phyloP scores from a whole-genome alignment of 176 grass and related monocot species.

The sorghum (Sorghum bicolor) region DNA sequence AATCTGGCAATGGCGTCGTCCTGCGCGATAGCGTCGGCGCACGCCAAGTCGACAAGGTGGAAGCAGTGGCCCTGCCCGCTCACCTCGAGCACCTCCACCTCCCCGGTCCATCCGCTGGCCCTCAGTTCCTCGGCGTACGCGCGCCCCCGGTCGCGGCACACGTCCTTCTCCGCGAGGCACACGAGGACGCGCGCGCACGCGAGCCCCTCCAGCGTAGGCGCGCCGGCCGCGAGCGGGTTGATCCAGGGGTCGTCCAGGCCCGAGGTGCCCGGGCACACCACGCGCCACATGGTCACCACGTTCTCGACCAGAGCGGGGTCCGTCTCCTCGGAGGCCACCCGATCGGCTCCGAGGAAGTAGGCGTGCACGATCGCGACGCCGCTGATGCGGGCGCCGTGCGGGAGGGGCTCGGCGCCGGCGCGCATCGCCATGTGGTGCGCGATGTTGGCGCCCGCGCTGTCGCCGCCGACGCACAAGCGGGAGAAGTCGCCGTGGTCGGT shows the following conservation, averaged over 20 bases:
- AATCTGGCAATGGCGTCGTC: constrained; percentile 46
- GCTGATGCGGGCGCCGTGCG: constrained; percentile 15
- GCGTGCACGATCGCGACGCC: constrained; percentile 53
- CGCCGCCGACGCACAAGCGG: constrained; percentile 50
- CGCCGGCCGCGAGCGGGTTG: constrained; percentile 43
- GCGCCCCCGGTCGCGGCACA: constrained; percentile 34
- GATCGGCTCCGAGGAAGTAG: constrained; percentile 41
- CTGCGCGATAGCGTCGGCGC: constrained; percentile 43
- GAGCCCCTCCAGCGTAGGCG: constrained; percentile 33
- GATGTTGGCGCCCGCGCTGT: constrained; percentile 64
- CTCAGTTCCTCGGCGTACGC: constrained; percentile 41
- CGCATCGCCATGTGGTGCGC: constrained; percentile 52
- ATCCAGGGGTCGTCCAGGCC: constrained; percentile 47
- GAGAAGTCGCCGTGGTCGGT: constrained; percentile 37
- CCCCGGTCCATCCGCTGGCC: constrained; percentile 42
- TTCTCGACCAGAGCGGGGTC: constrained; percentile 31
- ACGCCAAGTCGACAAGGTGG: constrained; percentile 37
- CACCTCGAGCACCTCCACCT: constrained; percentile 43
- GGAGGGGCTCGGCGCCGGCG: constrained; percentile 9
- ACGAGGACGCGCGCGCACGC: constrained; percentile 40
- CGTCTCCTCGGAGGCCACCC: constrained; percentile 36
- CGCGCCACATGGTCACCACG: constrained; percentile 47
- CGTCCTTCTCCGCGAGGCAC: constrained; percentile 54
- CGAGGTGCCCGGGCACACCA: constrained; percentile 36
- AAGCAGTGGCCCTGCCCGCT: constrained; percentile 46